These are phyloP conservation scores for Fragaria vesca DNA, from an alignment of 306 rosid genomes.

Conservation along the genomic window DNA sequence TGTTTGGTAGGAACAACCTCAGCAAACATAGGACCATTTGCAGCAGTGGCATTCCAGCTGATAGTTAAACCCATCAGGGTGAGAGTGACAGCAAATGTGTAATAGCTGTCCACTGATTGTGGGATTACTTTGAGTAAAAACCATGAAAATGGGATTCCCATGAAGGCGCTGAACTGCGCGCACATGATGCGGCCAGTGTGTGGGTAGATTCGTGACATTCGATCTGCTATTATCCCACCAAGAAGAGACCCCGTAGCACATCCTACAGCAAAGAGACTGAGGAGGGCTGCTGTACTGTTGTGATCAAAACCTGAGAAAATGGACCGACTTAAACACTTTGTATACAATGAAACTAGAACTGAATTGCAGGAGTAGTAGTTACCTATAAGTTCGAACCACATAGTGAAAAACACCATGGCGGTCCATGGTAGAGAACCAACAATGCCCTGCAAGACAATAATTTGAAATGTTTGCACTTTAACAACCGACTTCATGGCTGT, in stretches of 20 bases:
- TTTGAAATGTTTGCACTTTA: slow-evolving; percentile 80
- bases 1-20: slow-evolving; percentile 91
- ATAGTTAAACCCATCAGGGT: slow-evolving; percentile 85
- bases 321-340: not conserved
- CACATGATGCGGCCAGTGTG: slow-evolving; percentile 88
- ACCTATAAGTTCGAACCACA: slow-evolving; percentile 99
- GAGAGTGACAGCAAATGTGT: slow-evolving; percentile 66
- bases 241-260: slow-evolving; percentile 78
- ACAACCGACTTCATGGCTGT: slow-evolving; percentile 69
- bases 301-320: slow-evolving; percentile 75
- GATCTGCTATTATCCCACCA: slow-evolving; percentile 83
- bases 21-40: slow-evolving; percentile 87
- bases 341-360: not conserved
- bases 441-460: slow-evolving; percentile 87
- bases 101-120: slow-evolving; percentile 71
- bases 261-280: slow-evolving; percentile 81
- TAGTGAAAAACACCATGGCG: slow-evolving; percentile 99
- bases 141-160: slow-evolving; percentile 95
- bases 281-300: slow-evolving; percentile 70
- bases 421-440: slow-evolving; percentile 99
- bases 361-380: slow-evolving; percentile 26
- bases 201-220: slow-evolving; percentile 57
- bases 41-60: slow-evolving; percentile 91
- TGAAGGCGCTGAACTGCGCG: slow-evolving; percentile 89
- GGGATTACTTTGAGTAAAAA: slow-evolving; percentile 75